Conservation (phyloP, 75 land plant species). For the Gnetum montanum region DNA sequence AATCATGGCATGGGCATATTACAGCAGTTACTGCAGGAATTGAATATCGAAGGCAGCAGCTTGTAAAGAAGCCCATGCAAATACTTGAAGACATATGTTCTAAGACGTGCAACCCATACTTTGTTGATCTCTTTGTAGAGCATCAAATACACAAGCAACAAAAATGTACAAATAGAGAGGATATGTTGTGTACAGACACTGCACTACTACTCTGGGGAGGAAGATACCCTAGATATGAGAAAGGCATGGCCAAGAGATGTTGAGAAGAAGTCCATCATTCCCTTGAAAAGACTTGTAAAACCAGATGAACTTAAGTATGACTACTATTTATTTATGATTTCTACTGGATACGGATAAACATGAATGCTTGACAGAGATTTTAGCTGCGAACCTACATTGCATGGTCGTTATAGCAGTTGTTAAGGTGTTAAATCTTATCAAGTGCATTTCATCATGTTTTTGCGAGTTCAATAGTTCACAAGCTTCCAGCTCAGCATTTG, state of each 20-base stretch:
- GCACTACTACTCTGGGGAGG: conserved; percentile 96
- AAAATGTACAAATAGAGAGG: conserved; percentile 99
- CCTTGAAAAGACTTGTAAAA: conserved; percentile 71
- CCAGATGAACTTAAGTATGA: conserved; percentile 96
- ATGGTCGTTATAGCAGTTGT: no score
- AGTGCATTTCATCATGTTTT: no score
- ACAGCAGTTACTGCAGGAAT: conserved; percentile 94
- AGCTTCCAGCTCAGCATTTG: no score
- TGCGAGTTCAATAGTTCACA: no score
- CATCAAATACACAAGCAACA: conserved; percentile 90
- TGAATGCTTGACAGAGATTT: no score
- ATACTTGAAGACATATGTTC: conserved; percentile 89
- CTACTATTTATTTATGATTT: no score
- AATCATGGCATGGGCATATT: conserved; percentile 99
- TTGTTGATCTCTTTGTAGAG: conserved; percentile 99
- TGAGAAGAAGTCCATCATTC: conserved; percentile 86
- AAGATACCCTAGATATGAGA: conserved; percentile 97
- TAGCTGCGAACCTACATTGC: no score
- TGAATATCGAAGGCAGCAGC: conserved; percentile 87
- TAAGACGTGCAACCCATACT: conserved; percentile 91
- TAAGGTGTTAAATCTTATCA: no score
- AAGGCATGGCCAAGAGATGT: conserved; percentile 89
- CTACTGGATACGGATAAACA: no score
- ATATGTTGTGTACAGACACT: conserved; percentile 77
- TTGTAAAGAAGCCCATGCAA: conserved; percentile 92